These are phyloP conservation scores for Zygotorulaspora danielsina DNA, from an alignment of 805 yeast genomes.

Conservation along the genomic window DNA sequence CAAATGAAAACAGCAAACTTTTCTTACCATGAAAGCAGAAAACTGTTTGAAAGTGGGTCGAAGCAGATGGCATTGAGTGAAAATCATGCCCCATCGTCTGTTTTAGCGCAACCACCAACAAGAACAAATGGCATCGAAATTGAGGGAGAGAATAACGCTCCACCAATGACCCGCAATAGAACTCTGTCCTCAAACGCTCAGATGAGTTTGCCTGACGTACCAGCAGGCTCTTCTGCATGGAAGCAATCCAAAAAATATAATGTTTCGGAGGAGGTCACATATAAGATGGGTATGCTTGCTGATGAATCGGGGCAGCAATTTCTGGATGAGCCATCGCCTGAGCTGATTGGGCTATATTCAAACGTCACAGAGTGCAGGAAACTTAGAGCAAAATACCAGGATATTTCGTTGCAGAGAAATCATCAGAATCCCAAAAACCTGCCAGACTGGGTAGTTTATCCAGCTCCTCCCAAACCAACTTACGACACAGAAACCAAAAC, in stretches of 20 bases:
- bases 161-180: slow-evolving; percentile 6
- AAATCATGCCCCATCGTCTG: slow-evolving; percentile 11
- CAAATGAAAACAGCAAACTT: slow-evolving; percentile 26
- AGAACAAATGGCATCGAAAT: slow-evolving; percentile 3
- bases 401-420: slow-evolving; percentile 65
- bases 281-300: slow-evolving; percentile 44
- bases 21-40: slow-evolving; percentile 33
- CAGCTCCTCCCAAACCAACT: slow-evolving; percentile 90
- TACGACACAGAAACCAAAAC: slow-evolving; percentile 62
- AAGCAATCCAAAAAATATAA: slow-evolving; percentile 7
- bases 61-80: slow-evolving; percentile 33
- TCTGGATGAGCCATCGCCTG: slow-evolving; percentile 61
- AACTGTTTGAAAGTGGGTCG: slow-evolving; percentile 30
- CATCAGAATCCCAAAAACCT: slow-evolving; percentile 80
- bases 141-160: neutral
- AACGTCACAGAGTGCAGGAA: slow-evolving; percentile 64
- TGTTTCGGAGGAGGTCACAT: slow-evolving; percentile 23
- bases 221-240: slow-evolving; percentile 4
- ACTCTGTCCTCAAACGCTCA: slow-evolving; percentile 29
- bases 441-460: slow-evolving; percentile 74
- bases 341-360: slow-evolving; percentile 57
- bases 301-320: slow-evolving; percentile 49
- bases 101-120: slow-evolving; percentile 19
- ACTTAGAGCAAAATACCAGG: slow-evolving; percentile 71
- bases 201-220: slow-evolving; percentile 27